Percentiles rank a stretch among this genome's conserved stretches.
phyloP scores from a whole-genome alignment of 2,329 filamentous ascomycete species.

The Ophiocordyceps unilateralis region DNA sequence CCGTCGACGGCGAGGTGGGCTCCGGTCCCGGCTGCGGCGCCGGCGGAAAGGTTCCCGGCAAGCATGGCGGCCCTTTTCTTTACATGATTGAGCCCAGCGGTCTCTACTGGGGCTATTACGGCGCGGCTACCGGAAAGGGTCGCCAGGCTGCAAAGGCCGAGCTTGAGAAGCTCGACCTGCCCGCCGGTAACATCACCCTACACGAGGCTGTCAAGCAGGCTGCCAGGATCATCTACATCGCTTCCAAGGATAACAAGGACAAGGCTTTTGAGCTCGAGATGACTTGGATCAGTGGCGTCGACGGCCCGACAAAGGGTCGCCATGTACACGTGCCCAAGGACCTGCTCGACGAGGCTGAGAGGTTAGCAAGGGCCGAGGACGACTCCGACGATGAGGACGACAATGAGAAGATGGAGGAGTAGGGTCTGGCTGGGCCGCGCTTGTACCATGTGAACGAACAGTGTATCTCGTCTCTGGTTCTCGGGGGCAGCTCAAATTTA shows the following conservation, averaged over 20 bases:
- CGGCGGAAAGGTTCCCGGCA: conserved; percentile 61
- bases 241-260: conserved; percentile 98
- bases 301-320: conserved; percentile 79
- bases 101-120: conserved; percentile 97
- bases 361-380: conserved; percentile 75
- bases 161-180: conserved; percentile 89
- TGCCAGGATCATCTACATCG: conserved; percentile 89
- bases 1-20: conserved; percentile 83
- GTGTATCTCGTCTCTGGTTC: too few relatives aligned
- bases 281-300: conserved; percentile 82
- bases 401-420: conserved; percentile 75
- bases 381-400: conserved; percentile 79
- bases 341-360: conserved; percentile 79
- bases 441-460: too few relatives aligned
- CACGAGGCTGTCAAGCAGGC: conserved; percentile 89
- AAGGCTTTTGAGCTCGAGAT: conserved; percentile 99
- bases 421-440: too few relatives aligned
- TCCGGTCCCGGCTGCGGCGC: conserved; percentile 60
- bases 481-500: background rate
- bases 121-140: conserved; percentile 91
- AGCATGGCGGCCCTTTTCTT: conserved; percentile 75
- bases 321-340: conserved; percentile 90
- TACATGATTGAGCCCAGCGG: conserved; percentile 99
- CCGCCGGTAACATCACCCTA: conserved; percentile 58
- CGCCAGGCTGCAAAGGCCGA: conserved; percentile 94